phyloP scores from a whole-genome alignment of 2,329 filamentous ascomycete species.

The Aspergillus unguis region DNA sequence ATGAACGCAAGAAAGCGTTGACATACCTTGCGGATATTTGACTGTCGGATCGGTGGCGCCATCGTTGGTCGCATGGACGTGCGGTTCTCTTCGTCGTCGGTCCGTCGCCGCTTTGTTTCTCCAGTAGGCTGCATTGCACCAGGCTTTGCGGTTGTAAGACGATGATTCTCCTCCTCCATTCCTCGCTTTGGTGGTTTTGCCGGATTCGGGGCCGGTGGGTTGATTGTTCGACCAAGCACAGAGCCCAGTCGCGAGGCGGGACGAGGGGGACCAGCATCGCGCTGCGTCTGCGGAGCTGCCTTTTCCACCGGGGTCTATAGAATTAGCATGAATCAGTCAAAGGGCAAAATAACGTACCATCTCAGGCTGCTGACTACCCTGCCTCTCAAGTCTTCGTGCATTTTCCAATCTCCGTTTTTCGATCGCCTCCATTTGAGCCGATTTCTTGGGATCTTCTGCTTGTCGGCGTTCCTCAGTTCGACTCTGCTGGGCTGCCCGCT shows the following conservation, averaged over 20 bases:
- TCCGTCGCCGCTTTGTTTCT: conserved; percentile 77
- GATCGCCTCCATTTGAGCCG: conserved; percentile 59
- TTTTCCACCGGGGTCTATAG: conserved; percentile 22
- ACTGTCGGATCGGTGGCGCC: conserved; percentile 80
- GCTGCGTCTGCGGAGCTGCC: conserved; percentile 28
- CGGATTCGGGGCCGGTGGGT: conserved; percentile 60
- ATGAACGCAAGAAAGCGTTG: background rate
- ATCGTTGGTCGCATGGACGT: conserved; percentile 65
- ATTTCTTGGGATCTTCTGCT: conserved; percentile 63
- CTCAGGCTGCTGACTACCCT: conserved; percentile 44
- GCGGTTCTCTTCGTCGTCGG: conserved; percentile 65
- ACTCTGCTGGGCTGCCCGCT: conserved; percentile 61
- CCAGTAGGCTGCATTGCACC: conserved; percentile 59
- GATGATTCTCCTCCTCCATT: conserved; percentile 57
- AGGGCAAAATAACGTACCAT: conserved; percentile 27
- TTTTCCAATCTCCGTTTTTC: conserved; percentile 51
- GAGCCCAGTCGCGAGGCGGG: conserved; percentile 48
- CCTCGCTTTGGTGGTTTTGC: conserved; percentile 74
- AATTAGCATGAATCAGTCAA: background rate
- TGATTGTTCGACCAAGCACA: conserved; percentile 55
- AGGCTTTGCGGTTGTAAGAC: conserved; percentile 36
- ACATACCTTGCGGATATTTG: conserved; percentile 59
- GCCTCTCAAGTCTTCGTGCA: conserved; percentile 44
- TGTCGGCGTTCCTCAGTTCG: conserved; percentile 53
- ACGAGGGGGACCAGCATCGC: conserved; percentile 51